A percentile compares a stretch with the other conserved stretches of the same genome.
Conservation (phyloP, 306 rosid genomes). For the Canavalia ensiformis region DNA sequence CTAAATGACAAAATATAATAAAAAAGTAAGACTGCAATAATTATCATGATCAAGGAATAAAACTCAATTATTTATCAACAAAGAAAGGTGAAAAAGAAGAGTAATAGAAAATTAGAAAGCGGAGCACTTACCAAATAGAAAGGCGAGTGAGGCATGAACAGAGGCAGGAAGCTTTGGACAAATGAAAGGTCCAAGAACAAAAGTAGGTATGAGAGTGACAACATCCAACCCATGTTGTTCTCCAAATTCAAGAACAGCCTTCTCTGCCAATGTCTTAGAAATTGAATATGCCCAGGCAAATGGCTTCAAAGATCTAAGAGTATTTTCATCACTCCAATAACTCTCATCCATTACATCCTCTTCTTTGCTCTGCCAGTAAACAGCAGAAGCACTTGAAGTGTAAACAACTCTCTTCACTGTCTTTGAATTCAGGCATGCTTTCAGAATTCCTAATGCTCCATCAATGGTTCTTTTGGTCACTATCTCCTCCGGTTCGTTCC, state of each 20-base stretch:
- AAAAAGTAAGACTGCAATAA: too few species aligned
- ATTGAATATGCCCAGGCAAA: constrained; percentile 49
- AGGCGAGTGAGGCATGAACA: constrained; percentile 34
- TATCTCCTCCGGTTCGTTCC: constrained; percentile 51
- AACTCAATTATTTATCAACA: not conserved
- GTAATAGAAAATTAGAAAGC: not conserved
- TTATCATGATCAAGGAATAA: not conserved
- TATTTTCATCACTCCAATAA: constrained; percentile 64
- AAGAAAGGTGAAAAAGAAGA: not conserved
- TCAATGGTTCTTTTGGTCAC: constrained; percentile 57
- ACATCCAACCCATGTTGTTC: constrained; percentile 64
- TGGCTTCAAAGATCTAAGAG: constrained; percentile 32
- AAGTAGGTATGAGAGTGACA: constrained; percentile 62
- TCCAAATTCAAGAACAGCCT: constrained; percentile 66
- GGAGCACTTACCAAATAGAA: constrained; percentile 56
- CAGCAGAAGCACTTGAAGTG: constrained; percentile 63
- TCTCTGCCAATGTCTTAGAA: constrained; percentile 72
- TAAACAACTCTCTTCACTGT: constrained; percentile 70
- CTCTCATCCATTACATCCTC: constrained; percentile 61
- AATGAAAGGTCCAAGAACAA: constrained; percentile 67
- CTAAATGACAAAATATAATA: too few species aligned
- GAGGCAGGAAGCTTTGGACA: constrained; percentile 66
- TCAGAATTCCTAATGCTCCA: constrained; percentile 66
- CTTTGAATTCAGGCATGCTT: constrained; percentile 55
- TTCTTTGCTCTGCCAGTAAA: not conserved